Percentiles rank a stretch among this genome's conserved stretches.
Conservation (phyloP, 371 early-diverging fungal species). For the Mortierella sp. region DNA sequence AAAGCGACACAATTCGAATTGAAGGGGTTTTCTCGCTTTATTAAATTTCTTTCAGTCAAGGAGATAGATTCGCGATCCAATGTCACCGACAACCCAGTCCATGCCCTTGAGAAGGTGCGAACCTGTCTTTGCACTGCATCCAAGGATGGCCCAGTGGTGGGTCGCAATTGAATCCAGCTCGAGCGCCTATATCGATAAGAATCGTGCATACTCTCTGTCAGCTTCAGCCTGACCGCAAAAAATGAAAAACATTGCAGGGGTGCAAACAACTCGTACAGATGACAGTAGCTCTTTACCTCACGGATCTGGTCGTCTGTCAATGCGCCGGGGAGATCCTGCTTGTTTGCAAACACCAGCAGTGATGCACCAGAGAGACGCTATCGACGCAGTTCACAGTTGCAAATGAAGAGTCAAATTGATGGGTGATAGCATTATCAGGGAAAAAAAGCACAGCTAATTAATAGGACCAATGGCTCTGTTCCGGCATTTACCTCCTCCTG, state of each 20-base stretch:
- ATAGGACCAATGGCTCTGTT: not conserved
- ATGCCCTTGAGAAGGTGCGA: conserved; percentile 88
- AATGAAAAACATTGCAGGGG: not conserved
- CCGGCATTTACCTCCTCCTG: conserved; percentile 82
- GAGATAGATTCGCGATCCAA: conserved; percentile 88
- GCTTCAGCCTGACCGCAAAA: not conserved
- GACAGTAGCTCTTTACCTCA: conserved; percentile 58
- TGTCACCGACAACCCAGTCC: conserved; percentile 95
- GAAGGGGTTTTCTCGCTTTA: not conserved
- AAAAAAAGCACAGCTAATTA: not conserved
- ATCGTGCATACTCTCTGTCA: not conserved
- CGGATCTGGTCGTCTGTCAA: conserved; percentile 80
- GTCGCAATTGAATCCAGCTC: conserved; percentile 81
- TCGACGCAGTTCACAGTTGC: not conserved
- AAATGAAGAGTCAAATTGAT: not conserved
- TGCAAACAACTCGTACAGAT: not conserved
- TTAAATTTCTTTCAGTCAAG: conserved; percentile 60
- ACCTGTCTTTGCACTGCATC: conserved; percentile 94
- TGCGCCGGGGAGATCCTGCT: conserved; percentile 95
- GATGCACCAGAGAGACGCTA: conserved; percentile 93
- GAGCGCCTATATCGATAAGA: conserved; percentile 66
- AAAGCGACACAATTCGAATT: not conserved
- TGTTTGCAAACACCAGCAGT: conserved; percentile 94
- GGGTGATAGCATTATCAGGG: not conserved
- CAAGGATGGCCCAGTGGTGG: conserved; percentile 93